A percentile compares a stretch with the other conserved stretches of the same genome.
Conservation (phyloP, 179 eudicot genomes). For the Nepenthes alata region DNA sequence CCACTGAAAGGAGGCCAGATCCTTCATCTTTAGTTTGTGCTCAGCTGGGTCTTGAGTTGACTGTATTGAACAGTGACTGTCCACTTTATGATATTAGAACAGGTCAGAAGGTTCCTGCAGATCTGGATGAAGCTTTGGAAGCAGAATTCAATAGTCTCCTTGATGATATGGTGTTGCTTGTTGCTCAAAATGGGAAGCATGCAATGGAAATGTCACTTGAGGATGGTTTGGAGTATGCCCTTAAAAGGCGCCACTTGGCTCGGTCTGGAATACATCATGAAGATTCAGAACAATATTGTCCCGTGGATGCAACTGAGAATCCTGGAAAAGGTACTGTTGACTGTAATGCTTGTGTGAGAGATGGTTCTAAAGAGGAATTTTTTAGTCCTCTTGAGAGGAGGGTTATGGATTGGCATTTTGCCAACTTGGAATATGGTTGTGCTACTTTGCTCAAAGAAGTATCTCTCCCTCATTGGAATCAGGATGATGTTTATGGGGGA, state of each 20-base stretch:
- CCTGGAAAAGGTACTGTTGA: slow-evolving; percentile 15
- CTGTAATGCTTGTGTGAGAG: slow-evolving; percentile 11
- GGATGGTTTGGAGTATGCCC: slow-evolving; percentile 87
- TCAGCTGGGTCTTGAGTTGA: slow-evolving; percentile 93
- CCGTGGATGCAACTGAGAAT: slow-evolving; percentile 10
- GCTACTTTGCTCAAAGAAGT: slow-evolving; percentile 83
- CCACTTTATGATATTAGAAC: slow-evolving; percentile 87
- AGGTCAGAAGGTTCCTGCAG: slow-evolving; percentile 76
- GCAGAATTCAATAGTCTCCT: slow-evolving; percentile 85
- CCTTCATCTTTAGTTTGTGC: slow-evolving; percentile 93
- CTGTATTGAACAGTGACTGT: slow-evolving; percentile 90
- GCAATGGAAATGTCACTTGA: slow-evolving; percentile 87
- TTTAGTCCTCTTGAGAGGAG: slow-evolving; percentile 95
- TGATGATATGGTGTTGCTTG: slow-evolving; percentile 76
- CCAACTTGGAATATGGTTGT: slow-evolving; percentile 96
- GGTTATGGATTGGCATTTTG: slow-evolving; percentile 99
- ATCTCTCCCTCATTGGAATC: slow-evolving; percentile 98
- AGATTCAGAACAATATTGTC: slow-evolving; percentile 16
- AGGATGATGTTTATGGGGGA: slow-evolving; percentile 97
- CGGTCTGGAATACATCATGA: slow-evolving; percentile 14
- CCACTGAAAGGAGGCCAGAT: slow-evolving; percentile 87
- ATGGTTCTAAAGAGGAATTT: slow-evolving; percentile 23
- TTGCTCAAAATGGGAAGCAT: slow-evolving; percentile 79
- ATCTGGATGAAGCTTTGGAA: slow-evolving; percentile 79
- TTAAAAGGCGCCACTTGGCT: slow-evolving; percentile 43